Evolutionary conservation across 1,284 basidiomycete genomes (phyloP), one percentile per base, ranked within the genome.

Genomic region (Ceratobasidium sp.): DNA sequence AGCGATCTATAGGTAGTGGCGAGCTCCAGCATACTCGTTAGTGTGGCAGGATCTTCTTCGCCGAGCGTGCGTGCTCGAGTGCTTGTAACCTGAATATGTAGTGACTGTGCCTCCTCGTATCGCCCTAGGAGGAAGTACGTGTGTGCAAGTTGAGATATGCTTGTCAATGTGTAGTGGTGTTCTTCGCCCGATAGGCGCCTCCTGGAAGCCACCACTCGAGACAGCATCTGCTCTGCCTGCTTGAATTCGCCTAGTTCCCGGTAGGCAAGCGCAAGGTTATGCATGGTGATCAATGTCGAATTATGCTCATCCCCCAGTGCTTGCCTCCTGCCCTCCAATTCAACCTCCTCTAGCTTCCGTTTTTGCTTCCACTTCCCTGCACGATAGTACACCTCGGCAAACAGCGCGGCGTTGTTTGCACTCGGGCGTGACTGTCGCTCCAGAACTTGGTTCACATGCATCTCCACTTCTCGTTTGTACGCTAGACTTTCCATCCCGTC

Each of bases 291-390:
- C 34, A 74, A 14, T 4, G 72, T 54, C 9, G 8, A 11, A 49
- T n/a, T 13, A 31, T 74, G 46, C 14, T 19, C 11, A n/a, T 53
- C 49, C 34, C 72, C 72, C 7, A 74, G 56, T 13, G 61, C 24
- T 51, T 24, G 46, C 14, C n/a, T 24, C 22, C 19, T 31, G 2
- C n/a, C 14, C 3, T 41, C 37, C 7, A 74, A 19, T 27, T 19
- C 22, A n/a, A 29, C 41, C 29, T 6, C 14, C n/a, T 37, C 11
- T 29, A 74, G 31, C 48, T 27, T 51, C 43, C 37, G 24, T 29
- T 24, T 9, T 9, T 53, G 22, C 8, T 53, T 31, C 43, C 24
- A 74, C 14, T 41, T 13, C 13, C 61, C 61, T 19, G 31, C 16
- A 7, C 34, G 13, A 14, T 22, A 29, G 49, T 66, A 66, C 14